These are phyloP conservation scores for Perkinsus marinus DNA, from an alignment of 169 alveolate species.

Conservation along the genomic window DNA sequence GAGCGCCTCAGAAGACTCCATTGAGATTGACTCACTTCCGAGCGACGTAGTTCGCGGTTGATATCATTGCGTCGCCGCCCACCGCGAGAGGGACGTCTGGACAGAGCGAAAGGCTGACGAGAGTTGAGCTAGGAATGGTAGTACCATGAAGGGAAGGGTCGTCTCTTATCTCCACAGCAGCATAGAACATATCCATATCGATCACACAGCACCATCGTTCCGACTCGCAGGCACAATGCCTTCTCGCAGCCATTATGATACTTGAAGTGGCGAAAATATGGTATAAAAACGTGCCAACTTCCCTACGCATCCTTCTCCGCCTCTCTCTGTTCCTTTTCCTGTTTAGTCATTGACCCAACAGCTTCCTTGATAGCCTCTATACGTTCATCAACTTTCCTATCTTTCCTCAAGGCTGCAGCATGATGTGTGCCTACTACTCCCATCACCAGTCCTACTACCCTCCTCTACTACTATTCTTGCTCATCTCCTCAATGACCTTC, in stretches of 20 bases:
- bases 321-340: background rate
- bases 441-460: background rate
- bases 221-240: background rate
- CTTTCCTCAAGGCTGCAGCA: background rate
- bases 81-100: conserved; percentile 44
- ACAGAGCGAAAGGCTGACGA: background rate
- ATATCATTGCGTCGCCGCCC: conserved; percentile 37
- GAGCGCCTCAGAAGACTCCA: background rate
- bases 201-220: conserved; percentile 5
- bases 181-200: conserved; percentile 78
- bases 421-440: background rate
- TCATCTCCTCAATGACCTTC: background rate
- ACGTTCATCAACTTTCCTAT: background rate
- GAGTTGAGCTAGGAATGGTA: background rate
- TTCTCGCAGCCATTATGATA: background rate
- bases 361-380: background rate
- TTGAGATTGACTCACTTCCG: conserved; percentile 7
- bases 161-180: conserved; percentile 67
- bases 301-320: background rate
- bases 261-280: background rate
- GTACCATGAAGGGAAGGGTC: conserved; percentile 52
- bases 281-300: too few species aligned
- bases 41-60: conserved; percentile 54
- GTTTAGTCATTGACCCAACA: background rate
- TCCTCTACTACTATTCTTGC: background rate